Base-by-base conservation (phyloP, 371 early-diverging fungal species). In the Apophysomyces elegans region DNA sequence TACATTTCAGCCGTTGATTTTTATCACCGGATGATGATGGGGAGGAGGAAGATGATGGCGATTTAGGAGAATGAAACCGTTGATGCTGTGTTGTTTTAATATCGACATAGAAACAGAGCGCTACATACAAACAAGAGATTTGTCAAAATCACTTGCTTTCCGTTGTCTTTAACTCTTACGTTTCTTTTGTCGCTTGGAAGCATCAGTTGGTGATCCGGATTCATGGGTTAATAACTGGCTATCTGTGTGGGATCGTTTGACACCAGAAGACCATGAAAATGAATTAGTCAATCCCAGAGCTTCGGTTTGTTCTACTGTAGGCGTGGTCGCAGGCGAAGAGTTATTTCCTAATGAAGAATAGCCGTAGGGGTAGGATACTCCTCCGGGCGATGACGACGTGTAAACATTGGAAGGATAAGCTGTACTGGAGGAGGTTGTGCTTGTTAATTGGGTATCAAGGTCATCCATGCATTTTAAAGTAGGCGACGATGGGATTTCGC, bases 1-100 rank as follows among this genome's bases (percentile, higher is more conserved):
- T 63, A 16, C 56, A 57, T 45, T 68, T 63, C 7, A 63, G 45
- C 14, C 44, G 60, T 0, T 45, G 60, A 5, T 68, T 68, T 38
- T 63, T 68, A 12, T 63, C 63, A 5, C 37, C 36, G 39, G 45
- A 36, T 2, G 61, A 56, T 7, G 58, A 36, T 8, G 61, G 35
- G 3, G 59, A 59, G 6, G 60, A 26, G 7, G 32, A 32, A 21
- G 39, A 39, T 18, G 67, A 56, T 12, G 67, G 67, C 13, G 67
- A 62, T 5, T 61, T 61, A 41, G 62, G 62, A 18, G 69, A 63
- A 43, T 68, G 69, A 36, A 68, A 68, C 8, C 69, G 59, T 41
- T 68, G 69, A 18, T 68, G 69, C 47, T 68, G 69, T 0, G 69
- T 68, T 11, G 69, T 68, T 46, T 68, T 68, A 37, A 68, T 56